Conservation (phyloP, 345 rosid species). For the Gynandropsis gynandra region DNA sequence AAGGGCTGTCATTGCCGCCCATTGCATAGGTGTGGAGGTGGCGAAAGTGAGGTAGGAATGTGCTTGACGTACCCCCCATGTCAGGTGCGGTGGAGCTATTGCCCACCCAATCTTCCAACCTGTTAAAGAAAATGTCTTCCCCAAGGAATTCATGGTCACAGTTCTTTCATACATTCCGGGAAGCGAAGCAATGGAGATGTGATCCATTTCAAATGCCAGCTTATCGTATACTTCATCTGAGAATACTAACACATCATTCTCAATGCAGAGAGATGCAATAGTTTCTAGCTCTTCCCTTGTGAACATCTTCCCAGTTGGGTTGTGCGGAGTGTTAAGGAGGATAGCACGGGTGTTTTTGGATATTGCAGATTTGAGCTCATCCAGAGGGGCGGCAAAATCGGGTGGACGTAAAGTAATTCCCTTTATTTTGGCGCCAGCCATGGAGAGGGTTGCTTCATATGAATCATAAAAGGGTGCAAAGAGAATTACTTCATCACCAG, state of each 20-base stretch:
- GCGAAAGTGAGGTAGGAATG: constrained; percentile 89
- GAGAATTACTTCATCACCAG: constrained; percentile 87
- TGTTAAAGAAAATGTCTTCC: constrained; percentile 88
- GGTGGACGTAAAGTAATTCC: constrained; percentile 80
- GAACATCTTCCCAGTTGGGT: constrained; percentile 96
- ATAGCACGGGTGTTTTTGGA: constrained; percentile 72
- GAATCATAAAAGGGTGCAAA: constrained; percentile 95
- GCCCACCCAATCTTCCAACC: constrained; percentile 99
- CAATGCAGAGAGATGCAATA: constrained; percentile 73
- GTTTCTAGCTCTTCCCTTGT: constrained; percentile 56
- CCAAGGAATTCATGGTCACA: constrained; percentile 84
- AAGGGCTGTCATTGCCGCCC: constrained; percentile 65
- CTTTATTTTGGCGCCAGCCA: constrained; percentile 86
- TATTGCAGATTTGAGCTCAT: constrained; percentile 68
- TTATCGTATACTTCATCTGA: constrained; percentile 90
- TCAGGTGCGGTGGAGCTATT: constrained; percentile 75
- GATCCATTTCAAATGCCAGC: constrained; percentile 88
- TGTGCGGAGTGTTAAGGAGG: constrained; percentile 84
- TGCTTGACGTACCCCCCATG: constrained; percentile 90
- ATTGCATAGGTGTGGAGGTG: constrained; percentile 78
- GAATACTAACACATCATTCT: constrained; percentile 79
- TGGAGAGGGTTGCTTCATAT: constrained; percentile 89
- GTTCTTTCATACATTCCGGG: constrained; percentile 91
- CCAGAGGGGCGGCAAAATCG: constrained; percentile 57
- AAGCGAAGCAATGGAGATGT: constrained; percentile 82